Percentiles rank a stretch among this genome's conserved stretches.
Conservation (phyloP, 208 protist species). For the Tritrichomonas foetus region DNA sequence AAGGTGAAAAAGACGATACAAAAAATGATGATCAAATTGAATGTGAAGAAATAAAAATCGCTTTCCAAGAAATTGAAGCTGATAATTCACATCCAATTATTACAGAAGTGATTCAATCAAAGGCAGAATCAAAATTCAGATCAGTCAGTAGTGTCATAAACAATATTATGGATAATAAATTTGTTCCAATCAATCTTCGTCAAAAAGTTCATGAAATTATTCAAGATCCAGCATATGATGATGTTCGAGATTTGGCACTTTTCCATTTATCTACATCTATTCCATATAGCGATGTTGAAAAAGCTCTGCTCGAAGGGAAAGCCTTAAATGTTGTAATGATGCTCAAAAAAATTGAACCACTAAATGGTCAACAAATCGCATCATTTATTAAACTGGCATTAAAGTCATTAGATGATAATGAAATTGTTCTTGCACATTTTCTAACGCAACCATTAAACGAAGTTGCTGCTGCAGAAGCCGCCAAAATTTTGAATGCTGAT, state of each 20-base stretch:
- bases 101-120: background rate
- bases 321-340: background rate
- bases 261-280: constrained; percentile 27
- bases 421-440: background rate
- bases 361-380: background rate
- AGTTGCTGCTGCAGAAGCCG: background rate
- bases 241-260: background rate
- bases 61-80: background rate
- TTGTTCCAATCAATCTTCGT: background rate
- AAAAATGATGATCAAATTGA: too few relatives aligned
- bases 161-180: constrained; percentile 14
- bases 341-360: background rate
- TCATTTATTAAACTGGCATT: background rate
- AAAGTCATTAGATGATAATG: background rate
- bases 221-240: background rate
- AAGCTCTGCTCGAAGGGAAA: background rate
- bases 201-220: background rate
- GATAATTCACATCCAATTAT: background rate
- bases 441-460: background rate
- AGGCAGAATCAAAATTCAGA: background rate
- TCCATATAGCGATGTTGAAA: background rate
- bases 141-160: background rate
- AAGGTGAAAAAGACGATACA: too few relatives aligned
- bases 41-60: background rate
- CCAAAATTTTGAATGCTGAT: background rate